These are phyloP conservation scores for Sugiyamaella smithiae DNA, from an alignment of 805 yeast genomes.

Conservation along the genomic window DNA sequence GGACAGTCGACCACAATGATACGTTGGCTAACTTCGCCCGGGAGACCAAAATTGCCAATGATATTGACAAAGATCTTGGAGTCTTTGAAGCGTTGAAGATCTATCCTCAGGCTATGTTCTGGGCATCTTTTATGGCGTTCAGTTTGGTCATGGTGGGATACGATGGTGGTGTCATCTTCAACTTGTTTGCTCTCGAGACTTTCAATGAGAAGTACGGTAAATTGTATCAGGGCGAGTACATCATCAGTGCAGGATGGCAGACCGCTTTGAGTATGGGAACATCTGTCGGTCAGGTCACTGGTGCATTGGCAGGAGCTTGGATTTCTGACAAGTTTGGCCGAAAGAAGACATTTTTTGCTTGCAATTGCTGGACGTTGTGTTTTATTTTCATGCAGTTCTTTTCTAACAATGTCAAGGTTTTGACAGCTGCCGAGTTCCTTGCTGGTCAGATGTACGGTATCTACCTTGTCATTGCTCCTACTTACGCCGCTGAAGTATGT, in stretches of 20 bases:
- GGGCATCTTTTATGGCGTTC: slow-evolving; percentile 45
- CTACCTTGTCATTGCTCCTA: slow-evolving; percentile 46
- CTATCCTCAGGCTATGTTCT: slow-evolving; percentile 46
- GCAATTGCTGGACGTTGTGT: slow-evolving; percentile 1
- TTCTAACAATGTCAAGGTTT: slow-evolving; percentile 37
- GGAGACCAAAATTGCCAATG: slow-evolving; percentile 6
- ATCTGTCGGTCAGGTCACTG: slow-evolving; percentile 43
- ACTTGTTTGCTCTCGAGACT: slow-evolving; percentile 46
- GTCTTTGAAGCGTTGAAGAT: slow-evolving; percentile 37
- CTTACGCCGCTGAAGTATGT: slow-evolving; percentile 54
- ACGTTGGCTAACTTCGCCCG: slow-evolving; percentile 5
- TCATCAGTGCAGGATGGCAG: slow-evolving; percentile 29
- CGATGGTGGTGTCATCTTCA: slow-evolving; percentile 41
- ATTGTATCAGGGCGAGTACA: slow-evolving; percentile 20
- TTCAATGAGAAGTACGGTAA: slow-evolving; percentile 44
- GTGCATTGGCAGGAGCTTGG: slow-evolving; percentile 25
- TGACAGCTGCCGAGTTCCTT: slow-evolving; percentile 38
- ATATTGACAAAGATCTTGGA: slow-evolving; percentile 30
- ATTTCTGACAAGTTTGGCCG: slow-evolving; percentile 11
- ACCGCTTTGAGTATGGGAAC: slow-evolving; percentile 24
- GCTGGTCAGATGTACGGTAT: slow-evolving; percentile 48
- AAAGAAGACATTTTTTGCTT: not conserved
- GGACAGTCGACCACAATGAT: not conserved
- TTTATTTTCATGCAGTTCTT: slow-evolving; percentile 44
- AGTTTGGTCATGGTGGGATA: slow-evolving; percentile 51